Evolutionary conservation across 345 rosid genomes (phyloP), one percentile per base, ranked within the genome.

Genomic region (Acer negundo): DNA sequence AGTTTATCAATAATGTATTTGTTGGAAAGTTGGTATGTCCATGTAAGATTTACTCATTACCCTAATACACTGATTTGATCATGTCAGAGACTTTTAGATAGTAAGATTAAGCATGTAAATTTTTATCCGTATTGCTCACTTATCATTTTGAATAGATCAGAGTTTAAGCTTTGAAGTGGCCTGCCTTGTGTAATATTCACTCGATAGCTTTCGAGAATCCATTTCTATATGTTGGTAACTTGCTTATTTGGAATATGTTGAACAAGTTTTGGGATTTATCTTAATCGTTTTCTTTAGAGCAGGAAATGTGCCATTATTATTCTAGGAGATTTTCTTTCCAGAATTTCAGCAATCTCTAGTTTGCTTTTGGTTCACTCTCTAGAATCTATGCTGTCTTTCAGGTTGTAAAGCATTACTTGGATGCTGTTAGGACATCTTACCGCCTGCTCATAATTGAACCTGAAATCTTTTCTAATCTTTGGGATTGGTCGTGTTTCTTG

Each of bases 401-500:
- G 99, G 92, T 80, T 75, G 78, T 79, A 61, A 75, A 77, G 76
- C 72, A 28, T 20, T 80, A 78, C 75, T 84, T 89, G 77, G 83
- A 73, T 75, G 86, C 85, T 17, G 86, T 82, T 72, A 86, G 88
- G 80, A 86, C 82, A 78, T 91, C 97, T 67, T 94, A 89, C 70
- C 94, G 97, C 68, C 77, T 96, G 78, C 86, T 96, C 58, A 62
- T 85, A 62, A 67, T 78, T 64, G 89, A 85, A 70, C 89, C 92
- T 31, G 87, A 92, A 70, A 79, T 82, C 69, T 86, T 95, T 82
- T 87, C 92, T 69, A 87, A 86, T 80, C 85, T 79, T 74, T 96
- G 99, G 99, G 92, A 95, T 84, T 94, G 99, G 97, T 94, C 97
- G 51, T 86, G 87, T 81, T 90, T 94, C 83, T 70, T 92, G 85